Base-by-base conservation (phyloP, 2,329 filamentous ascomycete species). In the Verticillium nubilum region DNA sequence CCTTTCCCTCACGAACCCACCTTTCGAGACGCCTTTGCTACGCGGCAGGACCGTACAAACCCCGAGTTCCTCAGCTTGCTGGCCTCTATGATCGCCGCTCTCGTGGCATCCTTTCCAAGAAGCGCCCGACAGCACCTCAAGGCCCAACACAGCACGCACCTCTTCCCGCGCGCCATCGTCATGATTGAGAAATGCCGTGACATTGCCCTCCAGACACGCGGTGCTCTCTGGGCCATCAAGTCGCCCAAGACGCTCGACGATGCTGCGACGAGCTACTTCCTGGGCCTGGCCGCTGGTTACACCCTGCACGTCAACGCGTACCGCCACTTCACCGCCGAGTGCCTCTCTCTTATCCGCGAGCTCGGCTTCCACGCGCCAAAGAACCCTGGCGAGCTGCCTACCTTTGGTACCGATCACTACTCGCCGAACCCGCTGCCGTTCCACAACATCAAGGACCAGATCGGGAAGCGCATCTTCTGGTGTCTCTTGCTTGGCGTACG, bases 391-490 rank as follows among this genome's bases (percentile, higher is more conserved):
- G 75, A 73, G 47, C 67, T 71, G 58, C 74, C 69, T 10, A 75
- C 66, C 1, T 78, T 78, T 67, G 76, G 76, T 19, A 72, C 72
- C 42, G 74, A 78, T 59, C 64, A 69, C 5, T 73, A 68, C 59
- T 74, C 73, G 5, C 69, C 70, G 1, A 74, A 78, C 9, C 73
- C 74, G 5, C 73, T 78, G 52, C 76, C 80, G 0, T 84, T 89
- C 61, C 87, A 91, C 66, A 87, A 88, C 55, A 83, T 92, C 57
- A 86, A 87, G 67, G 85, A 88, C 67, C 88, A 92, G 72, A 83
- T 90, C 54, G 86, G 88, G 54, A 89, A 90, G 70, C 84, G 89
- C 63, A 87, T 96, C 47, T 97, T 96, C 71, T 97, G 92, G 87
- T 88, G 90, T 25, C 81, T 92, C 65, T 86, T 95, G 62, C 84